Evolutionary conservation across 306 rosid species (phyloP), one percentile per base, ranked within the genome.

Genomic region (Glycyrrhiza uralensis): DNA sequence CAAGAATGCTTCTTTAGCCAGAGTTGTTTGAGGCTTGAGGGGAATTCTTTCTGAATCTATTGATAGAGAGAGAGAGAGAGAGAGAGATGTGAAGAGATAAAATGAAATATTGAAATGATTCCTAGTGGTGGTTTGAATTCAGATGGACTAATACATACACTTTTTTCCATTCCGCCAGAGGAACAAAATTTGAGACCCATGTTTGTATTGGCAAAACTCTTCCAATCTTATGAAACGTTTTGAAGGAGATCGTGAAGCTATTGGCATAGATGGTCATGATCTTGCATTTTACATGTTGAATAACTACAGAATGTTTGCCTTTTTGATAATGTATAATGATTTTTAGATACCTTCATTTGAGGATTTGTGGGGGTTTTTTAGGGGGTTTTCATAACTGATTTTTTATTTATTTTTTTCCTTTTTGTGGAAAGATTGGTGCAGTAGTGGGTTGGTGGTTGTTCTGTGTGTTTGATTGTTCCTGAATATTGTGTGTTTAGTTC

Each of bases 101-200:
- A 85, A 82, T n/a, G n/a, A n/a, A n/a, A n/a, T n/a, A n/a, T n/a
- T 52, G 90, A 77, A 75, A 59, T 62, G 5, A 79, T 45, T 58
- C 35, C 72, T 72, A 66, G 61, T 71, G 90, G 81, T 54, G 64
- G 57, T 66, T 72, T 45, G 26, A n/a, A 39, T 70, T 58, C 54
- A 24, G 78, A 77, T 77, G 83, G 78, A 51, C 47, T 38, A 51
- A 38, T 77, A 12, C 45, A 39, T 14, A 39, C 14, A 39, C 45
- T 7, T 2, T 35, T 35, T 35, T 35, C 41, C 13, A 8, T 35
- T 35, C 41, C 13, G 41, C n/a, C 9, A 2, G 12, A 39, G 45
- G 7, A 39, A 12, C 45, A 3, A 39, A 39, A 11, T 9, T 39
- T 39, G n/a, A 39, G 4, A 6, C 8, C n/a, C 26, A 7, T 24